These are phyloP conservation scores for Fusarium guadeloupense DNA, from an alignment of 2,329 filamentous ascomycete species.

Conservation along the genomic window DNA sequence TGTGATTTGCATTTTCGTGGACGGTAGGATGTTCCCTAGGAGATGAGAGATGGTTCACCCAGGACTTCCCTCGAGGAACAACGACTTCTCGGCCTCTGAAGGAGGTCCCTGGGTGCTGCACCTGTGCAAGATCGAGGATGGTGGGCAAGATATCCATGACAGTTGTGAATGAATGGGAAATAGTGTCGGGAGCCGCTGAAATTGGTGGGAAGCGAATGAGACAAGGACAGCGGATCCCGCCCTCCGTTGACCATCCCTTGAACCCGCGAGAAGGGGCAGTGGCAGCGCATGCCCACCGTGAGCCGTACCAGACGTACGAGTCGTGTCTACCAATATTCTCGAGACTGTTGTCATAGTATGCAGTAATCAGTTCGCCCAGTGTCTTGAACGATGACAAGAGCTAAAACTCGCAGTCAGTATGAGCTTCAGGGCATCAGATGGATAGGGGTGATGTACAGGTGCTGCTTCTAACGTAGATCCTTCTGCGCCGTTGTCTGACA, in stretches of 20 bases:
- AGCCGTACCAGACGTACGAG: conserved; percentile 69
- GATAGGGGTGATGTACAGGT: no score
- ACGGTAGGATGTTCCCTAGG: no score
- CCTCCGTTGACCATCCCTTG: conserved; percentile 41
- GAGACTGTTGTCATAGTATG: conserved; percentile 57
- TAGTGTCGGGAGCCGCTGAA: conserved; percentile 45
- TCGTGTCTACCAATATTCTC: conserved; percentile 65
- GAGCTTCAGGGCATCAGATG: neutral
- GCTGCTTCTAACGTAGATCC: conserved; percentile 67
- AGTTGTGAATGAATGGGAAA: conserved; percentile 42
- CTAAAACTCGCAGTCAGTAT: no score
- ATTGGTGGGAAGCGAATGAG: conserved; percentile 43
- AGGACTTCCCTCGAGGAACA: conserved; percentile 12
- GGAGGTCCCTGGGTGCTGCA: conserved; percentile 48
- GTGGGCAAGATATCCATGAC: conserved; percentile 61
- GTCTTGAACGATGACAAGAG: no score
- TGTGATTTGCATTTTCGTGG: no score
- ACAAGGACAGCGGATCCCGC: conserved; percentile 21
- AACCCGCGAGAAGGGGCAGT: conserved; percentile 52
- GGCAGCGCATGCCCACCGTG: conserved; percentile 59
- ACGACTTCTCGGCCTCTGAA: conserved; percentile 42
- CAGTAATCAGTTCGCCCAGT: neutral
- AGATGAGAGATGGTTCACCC: conserved; percentile 16
- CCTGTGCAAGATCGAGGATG: conserved; percentile 56
- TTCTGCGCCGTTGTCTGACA: conserved; percentile 64